These are phyloP conservation scores for Aspergillus versicolor DNA, from an alignment of 2,329 filamentous ascomycete genomes.

Conservation along the genomic window DNA sequence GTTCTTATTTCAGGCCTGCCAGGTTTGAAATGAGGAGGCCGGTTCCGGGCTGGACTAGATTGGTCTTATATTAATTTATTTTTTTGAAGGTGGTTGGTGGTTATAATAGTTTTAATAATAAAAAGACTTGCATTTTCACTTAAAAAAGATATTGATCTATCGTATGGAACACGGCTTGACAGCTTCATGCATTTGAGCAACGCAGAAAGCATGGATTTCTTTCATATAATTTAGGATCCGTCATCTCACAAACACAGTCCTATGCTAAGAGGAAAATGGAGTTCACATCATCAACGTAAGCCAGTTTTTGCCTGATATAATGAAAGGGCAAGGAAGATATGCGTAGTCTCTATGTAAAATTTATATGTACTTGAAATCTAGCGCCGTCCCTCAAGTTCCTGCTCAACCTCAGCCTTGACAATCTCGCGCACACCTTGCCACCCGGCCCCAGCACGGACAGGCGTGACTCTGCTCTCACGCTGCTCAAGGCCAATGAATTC, in stretches of 20 bases:
- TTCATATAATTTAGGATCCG: background rate
- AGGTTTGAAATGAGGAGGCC: background rate
- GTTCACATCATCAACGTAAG: background rate
- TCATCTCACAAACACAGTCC: background rate
- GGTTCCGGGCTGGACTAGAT: background rate
- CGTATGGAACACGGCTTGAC: background rate
- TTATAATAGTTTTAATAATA: background rate
- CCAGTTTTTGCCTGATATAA: background rate
- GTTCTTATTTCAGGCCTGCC: background rate
- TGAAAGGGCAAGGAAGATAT: background rate
- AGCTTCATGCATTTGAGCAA: background rate
- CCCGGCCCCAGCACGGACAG: conserved; percentile 62
- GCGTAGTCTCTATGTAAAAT: background rate
- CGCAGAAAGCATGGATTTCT: background rate
- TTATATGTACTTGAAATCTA: conserved; percentile 11
- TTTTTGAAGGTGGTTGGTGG: background rate
- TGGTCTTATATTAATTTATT: background rate
- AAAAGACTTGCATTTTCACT: background rate
- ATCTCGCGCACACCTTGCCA: conserved; percentile 75
- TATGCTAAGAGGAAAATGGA: background rate
- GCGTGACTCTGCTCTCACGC: conserved; percentile 70
- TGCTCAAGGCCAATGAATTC: conserved; percentile 80
- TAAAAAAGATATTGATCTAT: background rate
- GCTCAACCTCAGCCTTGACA: conserved; percentile 69
- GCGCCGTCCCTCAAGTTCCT: conserved; percentile 33